Percentiles rank a stretch among this genome's conserved stretches.
These are phyloP conservation scores for Pseudogymnoascus verrucosus DNA, from an alignment of 2,329 filamentous ascomycete genomes.

Conservation along the genomic window DNA sequence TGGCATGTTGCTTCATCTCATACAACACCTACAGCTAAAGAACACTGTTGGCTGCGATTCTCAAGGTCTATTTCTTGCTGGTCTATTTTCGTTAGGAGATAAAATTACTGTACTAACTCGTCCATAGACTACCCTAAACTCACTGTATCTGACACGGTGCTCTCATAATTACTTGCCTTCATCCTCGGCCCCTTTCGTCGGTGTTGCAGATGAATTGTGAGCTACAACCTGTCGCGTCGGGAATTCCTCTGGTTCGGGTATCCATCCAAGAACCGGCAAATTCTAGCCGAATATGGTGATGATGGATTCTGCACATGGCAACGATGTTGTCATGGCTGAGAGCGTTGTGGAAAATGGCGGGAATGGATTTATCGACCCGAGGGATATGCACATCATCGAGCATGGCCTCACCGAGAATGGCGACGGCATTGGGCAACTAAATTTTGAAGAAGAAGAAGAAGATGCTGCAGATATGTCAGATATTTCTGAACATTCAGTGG, in stretches of 20 bases:
- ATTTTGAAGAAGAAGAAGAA: neutral
- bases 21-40: neutral
- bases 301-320: neutral
- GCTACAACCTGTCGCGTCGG: neutral
- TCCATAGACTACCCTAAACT: neutral
- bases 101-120: neutral
- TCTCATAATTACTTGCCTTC: neutral
- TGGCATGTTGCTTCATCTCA: neutral
- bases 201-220: neutral
- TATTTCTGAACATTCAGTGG: neutral
- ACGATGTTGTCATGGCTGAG: neutral
- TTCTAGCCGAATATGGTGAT: constrained; percentile 1
- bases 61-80: neutral
- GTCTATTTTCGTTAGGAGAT: neutral
- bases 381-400: neutral
- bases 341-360: neutral
- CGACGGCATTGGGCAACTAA: neutral
- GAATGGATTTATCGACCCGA: neutral
- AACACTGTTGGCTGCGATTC: neutral
- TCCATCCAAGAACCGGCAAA: neutral
- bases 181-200: neutral
- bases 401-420: neutral
- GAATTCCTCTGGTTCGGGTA: neutral
- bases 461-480: neutral
- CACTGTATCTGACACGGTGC: neutral